These are phyloP conservation scores for Candida sp. DNA, from an alignment of 1,139 yeast genomes.

Conservation along the genomic window DNA sequence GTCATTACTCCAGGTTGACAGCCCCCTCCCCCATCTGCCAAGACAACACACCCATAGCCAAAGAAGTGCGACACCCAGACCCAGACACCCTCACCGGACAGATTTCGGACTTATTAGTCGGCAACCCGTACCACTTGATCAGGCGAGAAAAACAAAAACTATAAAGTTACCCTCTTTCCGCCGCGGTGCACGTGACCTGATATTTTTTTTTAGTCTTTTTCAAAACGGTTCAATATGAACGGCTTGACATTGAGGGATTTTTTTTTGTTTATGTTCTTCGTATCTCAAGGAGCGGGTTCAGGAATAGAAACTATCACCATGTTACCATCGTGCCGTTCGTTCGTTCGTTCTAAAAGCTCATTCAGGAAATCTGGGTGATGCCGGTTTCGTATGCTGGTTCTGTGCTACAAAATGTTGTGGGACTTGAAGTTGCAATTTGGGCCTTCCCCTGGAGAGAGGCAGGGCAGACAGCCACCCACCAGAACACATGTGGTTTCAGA, in stretches of 20 bases:
- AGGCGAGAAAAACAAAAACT: too few relatives aligned
- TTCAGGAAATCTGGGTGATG: not conserved
- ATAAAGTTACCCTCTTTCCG: not conserved
- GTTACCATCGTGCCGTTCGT: too few relatives aligned
- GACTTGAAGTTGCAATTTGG: too few relatives aligned
- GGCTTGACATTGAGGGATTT: not conserved
- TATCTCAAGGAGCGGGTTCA: not conserved
- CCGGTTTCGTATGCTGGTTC: too few relatives aligned
- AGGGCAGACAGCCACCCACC: too few relatives aligned
- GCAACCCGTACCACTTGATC: too few relatives aligned
- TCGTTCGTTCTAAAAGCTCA: not conserved
- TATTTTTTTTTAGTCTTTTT: not conserved
- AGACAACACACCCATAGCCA: not conserved
- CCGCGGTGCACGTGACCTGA: not conserved
- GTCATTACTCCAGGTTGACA: not conserved
- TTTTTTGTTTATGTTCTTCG: not conserved
- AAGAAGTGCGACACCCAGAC: too few relatives aligned
- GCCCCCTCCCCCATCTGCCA: not conserved
- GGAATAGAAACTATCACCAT: not conserved
- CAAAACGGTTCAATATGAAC: not conserved
- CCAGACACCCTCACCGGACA: too few relatives aligned
- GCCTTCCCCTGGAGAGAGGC: too few relatives aligned
- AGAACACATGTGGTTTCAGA: too few relatives aligned
- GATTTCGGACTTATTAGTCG: too few relatives aligned
- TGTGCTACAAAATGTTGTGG: too few relatives aligned